A percentile compares a stretch with the other conserved stretches of the same genome.
Conservation (phyloP, 2,329 filamentous ascomycete genomes). For the Neonectria ditissima region DNA sequence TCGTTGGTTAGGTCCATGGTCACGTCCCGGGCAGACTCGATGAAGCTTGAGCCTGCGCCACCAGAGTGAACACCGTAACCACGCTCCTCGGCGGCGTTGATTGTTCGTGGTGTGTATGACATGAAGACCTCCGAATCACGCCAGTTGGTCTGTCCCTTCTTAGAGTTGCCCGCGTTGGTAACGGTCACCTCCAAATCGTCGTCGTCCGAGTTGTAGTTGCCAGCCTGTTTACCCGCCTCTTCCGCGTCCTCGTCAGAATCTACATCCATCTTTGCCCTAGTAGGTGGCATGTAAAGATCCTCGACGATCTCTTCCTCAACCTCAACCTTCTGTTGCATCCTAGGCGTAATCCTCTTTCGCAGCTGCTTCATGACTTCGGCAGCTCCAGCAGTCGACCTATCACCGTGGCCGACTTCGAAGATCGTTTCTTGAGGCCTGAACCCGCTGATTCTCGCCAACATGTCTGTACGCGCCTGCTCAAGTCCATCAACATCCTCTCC, state of each 20-base stretch:
- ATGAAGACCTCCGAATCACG: slow-evolving; percentile 94
- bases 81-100: slow-evolving; percentile 87
- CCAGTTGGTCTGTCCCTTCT: slow-evolving; percentile 73
- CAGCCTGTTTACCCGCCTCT: slow-evolving; percentile 54
- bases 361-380: slow-evolving; percentile 81
- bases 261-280: slow-evolving; percentile 52
- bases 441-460: slow-evolving; percentile 88
- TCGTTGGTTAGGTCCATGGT: slow-evolving; percentile 96
- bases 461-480: slow-evolving; percentile 81
- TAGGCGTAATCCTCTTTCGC: slow-evolving; percentile 75
- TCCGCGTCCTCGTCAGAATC: slow-evolving; percentile 43
- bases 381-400: slow-evolving; percentile 72
- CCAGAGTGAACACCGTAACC: slow-evolving; percentile 94
- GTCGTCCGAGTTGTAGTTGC: slow-evolving; percentile 68
- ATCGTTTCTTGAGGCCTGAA: slow-evolving; percentile 94
- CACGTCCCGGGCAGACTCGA: slow-evolving; percentile 85
- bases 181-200: slow-evolving; percentile 78
- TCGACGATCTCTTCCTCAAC: slow-evolving; percentile 53
- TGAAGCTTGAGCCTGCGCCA: slow-evolving; percentile 80
- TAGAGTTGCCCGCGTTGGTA: slow-evolving; percentile 66
- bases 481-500: slow-evolving; percentile 72
- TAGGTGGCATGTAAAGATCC: slow-evolving; percentile 45
- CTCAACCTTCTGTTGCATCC: slow-evolving; percentile 56
- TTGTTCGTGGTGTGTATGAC: slow-evolving; percentile 88
- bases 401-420: slow-evolving; percentile 89